Base-by-base conservation (phyloP, 805 yeast genomes). In the Scheffersomyces coipomensis region DNA sequence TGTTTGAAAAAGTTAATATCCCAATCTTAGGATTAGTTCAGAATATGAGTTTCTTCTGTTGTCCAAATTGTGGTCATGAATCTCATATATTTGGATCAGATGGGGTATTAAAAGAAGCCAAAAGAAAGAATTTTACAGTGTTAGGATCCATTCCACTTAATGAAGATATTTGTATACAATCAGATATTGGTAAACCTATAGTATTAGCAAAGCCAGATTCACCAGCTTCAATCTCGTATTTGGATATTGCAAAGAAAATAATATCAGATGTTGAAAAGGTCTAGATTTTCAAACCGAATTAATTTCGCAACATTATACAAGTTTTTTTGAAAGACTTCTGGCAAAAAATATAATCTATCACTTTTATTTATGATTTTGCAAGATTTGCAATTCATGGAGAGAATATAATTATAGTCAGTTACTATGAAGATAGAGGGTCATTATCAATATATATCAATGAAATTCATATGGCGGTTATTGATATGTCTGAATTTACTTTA, bases 1-100 rank as follows among this genome's bases (percentile, higher is more conserved):
- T 88, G 91, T 87, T 84, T 56, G 61, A 77, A 4, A 84, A 83
- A 47, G 85, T 86, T 29, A 61, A 76, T 15, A 78, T 85, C 9
- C 95, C 93, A 0, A 73, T 88, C 0, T 49, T 84, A 21, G 96
- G 96, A 0, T 55, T 87, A 45, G 88, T 88, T 0, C 87, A 87
- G 51, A 88, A 88, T 54, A 88, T 88, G 96, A 83, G 91, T 47
- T 75, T 75, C 46, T 86, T 71, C 53, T 54, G 77, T 6, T 88
- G 96, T 52, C 88, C 95, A 3, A 79, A 84, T 43, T 88, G 96
- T 53, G 56, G 68, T 35, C 89, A 84, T 48, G 82, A 81, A 46
- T 71, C 84, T 9, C 91, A 84, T 51, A 71, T 88, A 1, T 88
- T 88, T 63, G 95, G 95, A 0, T 54, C 68, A 6, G 82, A 78